Evolutionary conservation across 2,329 filamentous ascomycete species (phyloP), one percentile per base, ranked within the genome.

Genomic region (Sclerotinia minor): DNA sequence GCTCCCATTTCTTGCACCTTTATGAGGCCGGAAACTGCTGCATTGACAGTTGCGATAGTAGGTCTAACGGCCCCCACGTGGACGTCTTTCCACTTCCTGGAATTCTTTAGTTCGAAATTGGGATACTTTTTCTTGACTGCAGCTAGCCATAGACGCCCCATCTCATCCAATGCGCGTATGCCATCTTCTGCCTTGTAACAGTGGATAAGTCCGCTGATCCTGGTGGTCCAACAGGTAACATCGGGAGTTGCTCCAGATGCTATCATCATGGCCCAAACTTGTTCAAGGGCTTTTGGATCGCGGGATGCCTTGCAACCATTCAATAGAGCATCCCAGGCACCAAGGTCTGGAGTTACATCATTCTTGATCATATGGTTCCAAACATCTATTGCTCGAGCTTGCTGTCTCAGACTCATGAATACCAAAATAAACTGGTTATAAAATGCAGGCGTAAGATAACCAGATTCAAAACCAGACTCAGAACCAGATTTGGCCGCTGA

Each of bases 241-340:
- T 94, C 91, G 5, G 92, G 86, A 71, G 83, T 79, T 13, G 87
- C 74, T 1, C 85, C 85, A 1, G 86, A 83, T 11, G 75, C 75
- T 4, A 84, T 74, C 78, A 95, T 85, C 71, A 84, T 85, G 0
- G 78, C 72, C 92, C 92, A 96, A 44, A 93, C 83, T 1, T 82
- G 82, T 67, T 89, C 84, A 69, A 94, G 81, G 29, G 83, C 86
- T n/a, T 80, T 76, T 0, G 81, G 71, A 72, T 92, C 87, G 65
- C 82, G 82, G 61, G 85, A 82, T 61, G 81, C 82, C 74, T 84
- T 85, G 78, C 88, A 92, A 1, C 91, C 91, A 67, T 86, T 83
- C 72, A 95, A 85, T 84, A 95, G 90, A 54, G 85, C 80, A 50
- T 87, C 89, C 85, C 90, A 95, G 0, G 91, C 89, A 72, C 81